Evolutionary conservation across 2,329 filamentous ascomycete genomes (phyloP).

Genomic region (Xylaria sp.): DNA sequence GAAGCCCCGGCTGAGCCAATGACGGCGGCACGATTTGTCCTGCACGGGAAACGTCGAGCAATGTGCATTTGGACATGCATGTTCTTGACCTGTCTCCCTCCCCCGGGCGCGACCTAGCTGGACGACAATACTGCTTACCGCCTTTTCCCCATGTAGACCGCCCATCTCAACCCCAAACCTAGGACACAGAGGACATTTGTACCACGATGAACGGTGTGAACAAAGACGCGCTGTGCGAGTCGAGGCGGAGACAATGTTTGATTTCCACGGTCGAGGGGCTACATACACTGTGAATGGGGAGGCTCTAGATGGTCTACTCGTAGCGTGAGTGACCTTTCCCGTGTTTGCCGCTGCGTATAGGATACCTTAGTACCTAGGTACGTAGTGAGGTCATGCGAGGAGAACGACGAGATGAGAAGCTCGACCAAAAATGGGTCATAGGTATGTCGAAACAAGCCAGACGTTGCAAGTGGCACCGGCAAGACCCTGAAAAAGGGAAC

Average conservation of each 20-base stretch:
- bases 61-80: conserved; percentile 18
- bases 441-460: background rate
- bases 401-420: background rate
- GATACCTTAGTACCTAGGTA: too few species aligned
- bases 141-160: conserved; percentile 25
- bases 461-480: background rate
- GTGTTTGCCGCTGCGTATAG: too few species aligned
- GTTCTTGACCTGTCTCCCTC: conserved; percentile 25
- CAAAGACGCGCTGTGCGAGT: conserved; percentile 19
- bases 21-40: background rate
- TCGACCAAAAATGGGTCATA: background rate
- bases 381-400: too few species aligned
- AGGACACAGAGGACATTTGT: background rate
- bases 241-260: conserved; percentile 14
- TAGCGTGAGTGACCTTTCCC: conserved; percentile 5
- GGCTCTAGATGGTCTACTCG: background rate
- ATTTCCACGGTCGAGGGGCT: conserved; percentile 10
- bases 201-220: conserved; percentile 11
- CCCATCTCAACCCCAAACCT: conserved; percentile 1
- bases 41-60: conserved; percentile 23
- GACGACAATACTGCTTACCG: conserved; percentile 30
- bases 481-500: conserved; percentile 24
- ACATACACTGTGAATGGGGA: too few species aligned
- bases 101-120: background rate
- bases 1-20: conserved; percentile 22